phyloP scores from a whole-genome alignment of 768 basidiomycete species.

The Serpula lacrymans region DNA sequence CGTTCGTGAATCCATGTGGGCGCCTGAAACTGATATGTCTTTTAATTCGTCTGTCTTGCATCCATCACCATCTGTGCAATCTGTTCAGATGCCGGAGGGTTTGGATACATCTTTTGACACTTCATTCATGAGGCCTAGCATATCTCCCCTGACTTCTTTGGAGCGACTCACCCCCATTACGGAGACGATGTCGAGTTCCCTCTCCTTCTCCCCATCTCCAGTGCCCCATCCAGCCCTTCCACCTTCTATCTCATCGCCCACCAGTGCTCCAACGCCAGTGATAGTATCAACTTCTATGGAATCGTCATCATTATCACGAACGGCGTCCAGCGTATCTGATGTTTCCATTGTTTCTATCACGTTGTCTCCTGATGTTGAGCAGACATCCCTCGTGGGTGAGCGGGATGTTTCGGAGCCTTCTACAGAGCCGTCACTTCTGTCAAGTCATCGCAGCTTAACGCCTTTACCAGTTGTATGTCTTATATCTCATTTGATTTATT shows the following conservation, averaged over 20 bases:
- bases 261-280: slow-evolving; percentile 27
- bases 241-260: slow-evolving; percentile 25
- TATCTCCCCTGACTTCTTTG: slow-evolving; percentile 29
- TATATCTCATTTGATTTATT: neutral
- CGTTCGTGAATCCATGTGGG: slow-evolving; percentile 50
- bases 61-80: slow-evolving; percentile 63
- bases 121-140: slow-evolving; percentile 66
- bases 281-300: slow-evolving; percentile 25
- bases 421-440: slow-evolving; percentile 57
- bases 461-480: slow-evolving; percentile 33
- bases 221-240: slow-evolving; percentile 8
- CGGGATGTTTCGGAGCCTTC: slow-evolving; percentile 33
- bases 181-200: slow-evolving; percentile 27
- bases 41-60: slow-evolving; percentile 76
- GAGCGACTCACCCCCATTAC: slow-evolving; percentile 32
- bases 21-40: slow-evolving; percentile 59
- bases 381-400: slow-evolving; percentile 19
- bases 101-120: slow-evolving; percentile 69
- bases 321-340: slow-evolving; percentile 36
- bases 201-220: slow-evolving; percentile 8
- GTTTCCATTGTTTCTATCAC: slow-evolving; percentile 44
- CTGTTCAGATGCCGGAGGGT: slow-evolving; percentile 52
- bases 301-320: slow-evolving; percentile 32
- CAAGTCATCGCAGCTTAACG: slow-evolving; percentile 33
- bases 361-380: slow-evolving; percentile 33